phyloP scores from a whole-genome alignment of 2,329 filamentous ascomycete species.

The Fusarium phyllophilum region DNA sequence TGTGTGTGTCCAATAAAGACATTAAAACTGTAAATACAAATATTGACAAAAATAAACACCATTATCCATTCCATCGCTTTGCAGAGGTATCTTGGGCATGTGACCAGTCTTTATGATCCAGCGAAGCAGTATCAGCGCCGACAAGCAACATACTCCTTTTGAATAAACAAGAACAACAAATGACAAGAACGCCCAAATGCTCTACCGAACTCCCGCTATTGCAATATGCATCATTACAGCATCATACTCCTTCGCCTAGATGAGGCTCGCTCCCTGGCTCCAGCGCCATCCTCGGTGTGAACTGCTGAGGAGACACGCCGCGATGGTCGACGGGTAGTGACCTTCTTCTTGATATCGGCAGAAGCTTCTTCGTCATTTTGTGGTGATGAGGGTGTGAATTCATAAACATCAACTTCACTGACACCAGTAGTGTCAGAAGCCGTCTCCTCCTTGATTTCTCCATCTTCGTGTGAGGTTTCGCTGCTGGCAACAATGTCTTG shows the following conservation, averaged over 20 bases:
- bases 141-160: constrained; percentile 40
- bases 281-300: constrained; percentile 49
- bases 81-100: constrained; percentile 49
- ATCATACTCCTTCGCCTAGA: constrained; percentile 68
- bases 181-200: constrained; percentile 42
- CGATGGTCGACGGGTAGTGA: constrained; percentile 49
- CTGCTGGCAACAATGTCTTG: constrained; percentile 21
- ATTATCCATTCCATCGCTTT: constrained; percentile 48
- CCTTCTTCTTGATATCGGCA: constrained; percentile 37
- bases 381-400: constrained; percentile 63
- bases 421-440: constrained; percentile 35
- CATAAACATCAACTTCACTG: constrained; percentile 61
- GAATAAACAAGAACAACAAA: constrained; percentile 42
- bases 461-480: constrained; percentile 22
- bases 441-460: constrained; percentile 23
- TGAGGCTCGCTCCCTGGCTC: constrained; percentile 45
- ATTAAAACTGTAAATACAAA: constrained; percentile 47
- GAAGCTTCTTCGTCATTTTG: constrained; percentile 46
- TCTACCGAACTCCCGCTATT: constrained; percentile 37
- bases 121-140: constrained; percentile 41
- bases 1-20: constrained; percentile 27
- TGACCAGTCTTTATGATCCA: constrained; percentile 44
- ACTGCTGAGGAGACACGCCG: constrained; percentile 54
- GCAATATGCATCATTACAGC: constrained; percentile 55
- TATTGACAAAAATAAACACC: constrained; percentile 43